A percentile compares a stretch with the other conserved stretches of the same genome.
phyloP scores from a whole-genome alignment of 345 rosid genomes.

The Eucalyptus marginata region DNA sequence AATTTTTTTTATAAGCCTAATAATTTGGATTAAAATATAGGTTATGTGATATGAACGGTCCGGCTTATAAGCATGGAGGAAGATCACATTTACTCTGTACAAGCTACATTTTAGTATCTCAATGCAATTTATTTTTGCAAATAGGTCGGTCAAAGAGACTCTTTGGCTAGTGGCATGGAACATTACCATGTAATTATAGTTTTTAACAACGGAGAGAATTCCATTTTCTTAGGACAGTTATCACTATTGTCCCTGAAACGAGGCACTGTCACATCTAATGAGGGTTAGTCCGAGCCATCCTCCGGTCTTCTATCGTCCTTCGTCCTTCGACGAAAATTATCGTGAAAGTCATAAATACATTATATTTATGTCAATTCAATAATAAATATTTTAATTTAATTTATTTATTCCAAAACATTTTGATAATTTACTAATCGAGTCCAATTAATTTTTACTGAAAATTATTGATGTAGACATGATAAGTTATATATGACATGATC shows the following conservation, averaged over 20 bases:
- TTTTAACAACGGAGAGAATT: neutral
- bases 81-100: neutral
- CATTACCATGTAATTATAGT: neutral
- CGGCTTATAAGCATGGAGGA: neutral
- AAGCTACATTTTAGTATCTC: neutral
- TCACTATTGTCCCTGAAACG: neutral
- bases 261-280: accelerated
- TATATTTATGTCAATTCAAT: accelerated
- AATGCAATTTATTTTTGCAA: neutral
- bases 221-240: neutral
- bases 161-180: neutral
- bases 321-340: accelerated
- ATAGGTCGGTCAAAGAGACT: neutral
- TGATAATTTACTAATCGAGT: no score
- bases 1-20: neutral
- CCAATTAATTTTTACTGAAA: accelerated
- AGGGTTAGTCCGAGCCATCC: neutral
- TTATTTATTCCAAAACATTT: accelerated
- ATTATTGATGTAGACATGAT: accelerated
- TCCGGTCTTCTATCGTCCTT: accelerated
- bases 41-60: neutral
- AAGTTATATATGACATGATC: accelerated
- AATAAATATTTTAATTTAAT: no score
- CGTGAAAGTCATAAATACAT: accelerated
- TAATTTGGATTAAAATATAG: neutral